Conservation (phyloP, 345 rosid species). For the Carallia brachiata region DNA sequence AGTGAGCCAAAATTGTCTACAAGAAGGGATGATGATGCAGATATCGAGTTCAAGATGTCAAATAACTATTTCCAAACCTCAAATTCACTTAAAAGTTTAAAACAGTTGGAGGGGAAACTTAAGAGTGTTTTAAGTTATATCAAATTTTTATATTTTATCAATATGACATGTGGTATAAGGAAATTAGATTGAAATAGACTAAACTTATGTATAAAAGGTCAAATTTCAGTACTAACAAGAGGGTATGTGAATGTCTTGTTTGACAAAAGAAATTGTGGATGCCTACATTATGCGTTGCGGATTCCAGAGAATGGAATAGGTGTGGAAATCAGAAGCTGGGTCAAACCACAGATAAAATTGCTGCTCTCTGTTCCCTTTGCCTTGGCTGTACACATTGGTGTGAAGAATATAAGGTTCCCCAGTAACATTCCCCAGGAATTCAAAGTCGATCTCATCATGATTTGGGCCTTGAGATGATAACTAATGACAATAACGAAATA, state of each 20-base stretch:
- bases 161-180: no score
- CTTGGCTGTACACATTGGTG: conserved; percentile 62
- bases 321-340: conserved; percentile 66
- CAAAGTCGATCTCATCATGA: conserved; percentile 77
- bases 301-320: conserved; percentile 70
- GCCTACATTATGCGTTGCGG: conserved; percentile 53
- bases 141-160: no score
- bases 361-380: conserved; percentile 70
- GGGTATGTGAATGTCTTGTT: no score
- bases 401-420: conserved; percentile 66
- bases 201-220: no score
- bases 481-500: conserved; percentile 21
- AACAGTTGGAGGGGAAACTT: no score
- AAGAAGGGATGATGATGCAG: background rate
- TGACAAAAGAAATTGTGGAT: background rate
- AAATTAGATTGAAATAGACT: no score
- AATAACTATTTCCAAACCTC: no score
- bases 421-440: conserved; percentile 68
- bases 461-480: conserved; percentile 50
- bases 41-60: no score
- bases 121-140: no score
- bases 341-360: conserved; percentile 76
- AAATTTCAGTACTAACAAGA: no score
- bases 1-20: background rate
- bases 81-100: no score